Base-by-base conservation (phyloP, 441 rosid genomes). In the Syzygium syzygioides region DNA sequence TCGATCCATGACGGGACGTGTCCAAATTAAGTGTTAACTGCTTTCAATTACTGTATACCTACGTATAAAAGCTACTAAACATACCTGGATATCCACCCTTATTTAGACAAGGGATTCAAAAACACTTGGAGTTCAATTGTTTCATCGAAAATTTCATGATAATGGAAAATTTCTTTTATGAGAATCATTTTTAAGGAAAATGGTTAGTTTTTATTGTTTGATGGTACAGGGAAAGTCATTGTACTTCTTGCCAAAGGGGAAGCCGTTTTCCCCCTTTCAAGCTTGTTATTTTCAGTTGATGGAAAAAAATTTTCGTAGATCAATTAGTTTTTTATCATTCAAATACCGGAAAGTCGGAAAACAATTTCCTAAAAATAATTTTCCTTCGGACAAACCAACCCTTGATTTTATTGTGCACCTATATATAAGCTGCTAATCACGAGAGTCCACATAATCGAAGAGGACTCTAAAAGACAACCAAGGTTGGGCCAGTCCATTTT, bases 341-440 rank as follows among this genome's bases (percentile, higher is more conserved):
- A 66, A 30, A 66, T 8, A 4, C 2, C 1, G 0, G 17, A 66
- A 66, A 66, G 0, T 32, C 19, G 4, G 3, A 30, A 30, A 66
- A 30, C 5, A 19, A 64, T 17, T 0, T 1, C 9, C 6, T 14
- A 14, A 10, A 54, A 62, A 2, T 8, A 7, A 15, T n/a, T 60
- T 25, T 28, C 1, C 71, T 62, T n/a, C 20, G 5, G n/a, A 62
- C 34, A 7, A 62, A 62, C 34, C 18, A 62, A 0, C 17, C 55
- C 55, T 54, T 62, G 30, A 62, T n/a, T n/a, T 62, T 2, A 2
- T n/a, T 14, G 34, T 64, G 23, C 76, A 17, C 19, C 41, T 64
- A 19, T 4, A 37, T 8, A 30, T 64, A 30, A 64, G 32, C 12
- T 30, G 7, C 76, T 64, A 15, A 64, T 34, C 41, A 30, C 23